Percentiles rank a stretch among this genome's conserved stretches.
These are phyloP conservation scores for Scolecobasidium constrictum DNA, from an alignment of 2,329 filamentous ascomycete genomes.

Conservation along the genomic window DNA sequence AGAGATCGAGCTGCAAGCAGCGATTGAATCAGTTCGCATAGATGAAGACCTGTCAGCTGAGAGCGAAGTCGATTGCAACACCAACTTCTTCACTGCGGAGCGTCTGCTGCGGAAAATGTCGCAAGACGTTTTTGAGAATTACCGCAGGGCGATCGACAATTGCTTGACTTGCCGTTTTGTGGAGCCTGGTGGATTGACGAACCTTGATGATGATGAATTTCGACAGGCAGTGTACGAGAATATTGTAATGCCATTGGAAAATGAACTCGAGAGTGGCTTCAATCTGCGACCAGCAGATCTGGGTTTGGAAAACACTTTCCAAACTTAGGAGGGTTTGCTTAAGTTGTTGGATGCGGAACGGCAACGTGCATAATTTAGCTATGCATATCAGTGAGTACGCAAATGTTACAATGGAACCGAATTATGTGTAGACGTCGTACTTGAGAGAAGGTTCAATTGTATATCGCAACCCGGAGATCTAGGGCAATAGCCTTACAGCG, in stretches of 20 bases:
- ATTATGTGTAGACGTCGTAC: too few relatives aligned
- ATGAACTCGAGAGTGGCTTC: conserved; percentile 5
- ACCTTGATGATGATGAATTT: conserved; percentile 3
- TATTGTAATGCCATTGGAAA: conserved; percentile 7
- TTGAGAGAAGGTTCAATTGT: too few relatives aligned
- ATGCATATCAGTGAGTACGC: too few relatives aligned
- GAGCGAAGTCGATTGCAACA: background rate
- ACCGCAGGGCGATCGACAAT: conserved; percentile 3
- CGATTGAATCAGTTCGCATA: background rate
- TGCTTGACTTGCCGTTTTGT: conserved; percentile 5
- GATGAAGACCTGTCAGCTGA: conserved; percentile 6
- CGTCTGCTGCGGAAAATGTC: conserved; percentile 1
- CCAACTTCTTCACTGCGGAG: conserved; percentile 6
- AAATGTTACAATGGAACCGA: too few relatives aligned
- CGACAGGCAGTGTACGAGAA: conserved; percentile 6
- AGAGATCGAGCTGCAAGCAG: conserved; percentile 4
- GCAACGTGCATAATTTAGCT: too few relatives aligned
- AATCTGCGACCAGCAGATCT: too few relatives aligned
- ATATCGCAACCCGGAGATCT: too few relatives aligned
- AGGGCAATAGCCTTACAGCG: too few relatives aligned
- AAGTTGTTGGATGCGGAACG: too few relatives aligned
- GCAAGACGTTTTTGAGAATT: conserved; percentile 5
- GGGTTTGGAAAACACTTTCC: too few relatives aligned
- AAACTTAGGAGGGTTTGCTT: too few relatives aligned
- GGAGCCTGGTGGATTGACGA: background rate